Percentiles rank a stretch among this genome's conserved stretches.
These are phyloP conservation scores for Phytophthora crassamura DNA, from an alignment of 352 stramenopile species.

Conservation along the genomic window DNA sequence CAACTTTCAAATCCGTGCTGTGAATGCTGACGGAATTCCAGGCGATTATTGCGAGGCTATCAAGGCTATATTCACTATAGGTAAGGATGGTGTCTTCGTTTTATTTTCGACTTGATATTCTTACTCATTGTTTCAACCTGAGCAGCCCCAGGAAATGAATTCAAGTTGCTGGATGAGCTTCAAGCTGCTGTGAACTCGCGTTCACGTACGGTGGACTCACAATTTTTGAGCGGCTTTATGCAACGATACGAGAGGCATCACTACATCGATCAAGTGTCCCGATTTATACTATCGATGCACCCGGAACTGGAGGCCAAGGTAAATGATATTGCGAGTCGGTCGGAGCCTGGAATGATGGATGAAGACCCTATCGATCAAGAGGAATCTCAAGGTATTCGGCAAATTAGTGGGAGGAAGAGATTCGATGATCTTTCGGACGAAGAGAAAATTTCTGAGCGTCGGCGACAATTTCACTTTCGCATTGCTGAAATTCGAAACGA, in stretches of 20 bases:
- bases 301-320: slow-evolving; percentile 61
- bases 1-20: slow-evolving; percentile 66
- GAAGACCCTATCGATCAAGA: slow-evolving; percentile 10
- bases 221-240: slow-evolving; percentile 84
- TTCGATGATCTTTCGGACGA: slow-evolving; percentile 64
- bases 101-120: neutral
- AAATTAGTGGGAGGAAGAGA: slow-evolving; percentile 19
- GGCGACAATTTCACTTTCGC: slow-evolving; percentile 81
- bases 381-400: slow-evolving; percentile 12
- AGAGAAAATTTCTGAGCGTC: slow-evolving; percentile 58
- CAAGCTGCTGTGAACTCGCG: slow-evolving; percentile 80
- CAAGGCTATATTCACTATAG: slow-evolving; percentile 69
- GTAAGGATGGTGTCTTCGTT: slow-evolving; percentile 29
- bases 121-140: slow-evolving; percentile 7
- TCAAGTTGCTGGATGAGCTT: slow-evolving; percentile 75
- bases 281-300: slow-evolving; percentile 65
- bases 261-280: slow-evolving; percentile 74
- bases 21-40: slow-evolving; percentile 63
- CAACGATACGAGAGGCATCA: slow-evolving; percentile 77
- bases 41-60: slow-evolving; percentile 57
- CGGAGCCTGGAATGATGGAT: neutral
- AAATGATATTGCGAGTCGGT: slow-evolving; percentile 49
- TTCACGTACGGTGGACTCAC: slow-evolving; percentile 72
- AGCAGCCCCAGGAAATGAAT: slow-evolving; percentile 66
- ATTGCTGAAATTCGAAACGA: slow-evolving; percentile 64